phyloP scores from a whole-genome alignment of 2,329 filamentous ascomycete genomes.

The Hypoxylon sp. region DNA sequence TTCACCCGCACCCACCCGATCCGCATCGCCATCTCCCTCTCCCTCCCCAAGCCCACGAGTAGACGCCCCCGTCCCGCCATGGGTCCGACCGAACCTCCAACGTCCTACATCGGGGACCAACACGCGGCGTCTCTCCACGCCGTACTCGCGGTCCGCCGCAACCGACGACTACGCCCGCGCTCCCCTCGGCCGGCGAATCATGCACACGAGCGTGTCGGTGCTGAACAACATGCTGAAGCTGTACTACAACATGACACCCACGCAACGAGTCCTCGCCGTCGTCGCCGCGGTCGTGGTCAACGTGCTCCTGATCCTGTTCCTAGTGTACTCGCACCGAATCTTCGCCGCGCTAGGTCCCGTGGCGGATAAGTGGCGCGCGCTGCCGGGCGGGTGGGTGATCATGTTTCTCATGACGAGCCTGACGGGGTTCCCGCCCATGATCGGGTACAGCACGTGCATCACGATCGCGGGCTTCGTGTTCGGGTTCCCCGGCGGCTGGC shows the following conservation, averaged over 20 bases:
- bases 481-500: conserved; percentile 74
- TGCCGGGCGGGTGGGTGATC: conserved; percentile 76
- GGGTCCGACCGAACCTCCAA: conserved; percentile 41
- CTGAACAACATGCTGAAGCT: conserved; percentile 54
- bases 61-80: conserved; percentile 57
- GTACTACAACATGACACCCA: conserved; percentile 64
- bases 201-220: conserved; percentile 55
- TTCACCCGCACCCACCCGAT: conserved; percentile 45
- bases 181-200: conserved; percentile 51
- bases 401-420: conserved; percentile 78
- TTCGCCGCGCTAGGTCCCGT: conserved; percentile 78
- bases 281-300: conserved; percentile 59
- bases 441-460: conserved; percentile 82
- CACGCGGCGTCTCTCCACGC: conserved; percentile 54
- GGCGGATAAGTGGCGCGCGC: conserved; percentile 78
- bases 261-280: conserved; percentile 69
- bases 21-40: conserved; percentile 40
- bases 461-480: conserved; percentile 65
- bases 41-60: conserved; percentile 44
- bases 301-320: conserved; percentile 70
- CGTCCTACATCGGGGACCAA: conserved; percentile 33
- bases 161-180: conserved; percentile 27
- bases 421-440: conserved; percentile 84
- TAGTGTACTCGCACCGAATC: conserved; percentile 81
- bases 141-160: conserved; percentile 47